Evolutionary conservation across 352 stramenopile genomes (phyloP).

Genomic region (Globisporangium ultimum): DNA sequence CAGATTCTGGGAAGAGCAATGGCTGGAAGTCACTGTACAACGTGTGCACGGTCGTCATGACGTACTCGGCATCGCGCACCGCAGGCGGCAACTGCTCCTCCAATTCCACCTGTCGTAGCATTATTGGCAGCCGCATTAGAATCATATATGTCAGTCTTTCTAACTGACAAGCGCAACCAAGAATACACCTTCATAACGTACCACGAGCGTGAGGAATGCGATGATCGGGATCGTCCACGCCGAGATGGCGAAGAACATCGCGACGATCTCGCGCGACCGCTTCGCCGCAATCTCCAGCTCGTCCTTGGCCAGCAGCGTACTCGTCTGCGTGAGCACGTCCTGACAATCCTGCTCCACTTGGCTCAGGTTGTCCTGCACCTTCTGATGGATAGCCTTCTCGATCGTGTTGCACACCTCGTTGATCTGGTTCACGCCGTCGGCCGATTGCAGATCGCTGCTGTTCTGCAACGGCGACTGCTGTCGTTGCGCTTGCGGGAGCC

Average conservation of each 20-base stretch:
- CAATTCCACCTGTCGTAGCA: constrained; percentile 31
- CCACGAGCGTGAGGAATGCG: constrained; percentile 39
- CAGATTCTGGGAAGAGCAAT: constrained; percentile 26
- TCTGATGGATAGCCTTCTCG: constrained; percentile 58
- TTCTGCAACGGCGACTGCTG: constrained; percentile 14
- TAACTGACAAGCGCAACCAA: background rate
- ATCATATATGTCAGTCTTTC: too few species aligned
- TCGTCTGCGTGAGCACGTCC: constrained; percentile 24
- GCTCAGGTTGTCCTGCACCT: constrained; percentile 63
- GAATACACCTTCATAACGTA: constrained; percentile 11
- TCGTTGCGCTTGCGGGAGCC: constrained; percentile 21
- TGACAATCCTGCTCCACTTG: constrained; percentile 48
- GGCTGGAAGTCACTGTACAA: constrained; percentile 32
- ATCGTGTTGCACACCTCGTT: constrained; percentile 33
- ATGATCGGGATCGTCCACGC: constrained; percentile 42
- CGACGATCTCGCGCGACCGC: constrained; percentile 39
- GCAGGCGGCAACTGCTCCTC: constrained; percentile 27
- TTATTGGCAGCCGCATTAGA: too few species aligned
- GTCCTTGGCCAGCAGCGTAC: constrained; percentile 28
- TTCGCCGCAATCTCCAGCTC: constrained; percentile 40
- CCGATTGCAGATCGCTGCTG: constrained; percentile 6
- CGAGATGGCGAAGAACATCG: constrained; percentile 35
- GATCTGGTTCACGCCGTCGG: constrained; percentile 51
- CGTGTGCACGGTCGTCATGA: constrained; percentile 34
- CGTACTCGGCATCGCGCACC: constrained; percentile 30